Base-by-base conservation (phyloP, 148 eudicot genomes). In the Amaranthus palmeri region DNA sequence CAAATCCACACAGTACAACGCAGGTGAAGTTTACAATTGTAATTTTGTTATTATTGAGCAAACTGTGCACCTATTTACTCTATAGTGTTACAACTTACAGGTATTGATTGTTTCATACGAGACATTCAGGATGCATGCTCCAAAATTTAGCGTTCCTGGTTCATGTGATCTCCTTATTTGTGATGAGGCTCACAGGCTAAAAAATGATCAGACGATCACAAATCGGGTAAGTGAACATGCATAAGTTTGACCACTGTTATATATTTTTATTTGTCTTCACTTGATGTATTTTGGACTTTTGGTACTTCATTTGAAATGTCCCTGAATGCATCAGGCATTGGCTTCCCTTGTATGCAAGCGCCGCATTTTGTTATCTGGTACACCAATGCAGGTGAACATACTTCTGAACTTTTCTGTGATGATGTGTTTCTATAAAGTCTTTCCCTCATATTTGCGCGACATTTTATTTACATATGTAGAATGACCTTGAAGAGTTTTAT, bases 131-230 rank as follows among this genome's bases (percentile, higher is more conserved):
- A 87, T 96, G 90, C 96, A 96, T 87, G 62, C 97, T 68, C 78
- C 81, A 76, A 92, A 88, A 78, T 96, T 96, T 71, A 82, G 78
- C 74, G 71, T 84, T 64, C 83, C 80, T 71, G 95, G 90, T 65
- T 88, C 96, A 41, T 92, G 97, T 76, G 99, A 96, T 78, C 96
- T 96, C 62, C 91, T 96, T 72, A 90, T 96, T 36, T 96, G 99
- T 74, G 99, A 96, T 81, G 99, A 96, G 81, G 99, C 99, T 82
- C 99, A 96, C 80, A 84, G 99, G 82, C 84, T 96, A 69, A 96
- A 96, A 78, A 96, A 96, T 86, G 97, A 88, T 62, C 99, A 96
- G 83, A 96, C 99, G 12, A 70, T 90, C 69, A 96, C 99, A 13
- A 92, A 96, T 83, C 80, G 77, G 84, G 99, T 92, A 85, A 83